These are phyloP conservation scores for Microdochium paspali DNA, from an alignment of 2,329 filamentous ascomycete species.

Conservation along the genomic window DNA sequence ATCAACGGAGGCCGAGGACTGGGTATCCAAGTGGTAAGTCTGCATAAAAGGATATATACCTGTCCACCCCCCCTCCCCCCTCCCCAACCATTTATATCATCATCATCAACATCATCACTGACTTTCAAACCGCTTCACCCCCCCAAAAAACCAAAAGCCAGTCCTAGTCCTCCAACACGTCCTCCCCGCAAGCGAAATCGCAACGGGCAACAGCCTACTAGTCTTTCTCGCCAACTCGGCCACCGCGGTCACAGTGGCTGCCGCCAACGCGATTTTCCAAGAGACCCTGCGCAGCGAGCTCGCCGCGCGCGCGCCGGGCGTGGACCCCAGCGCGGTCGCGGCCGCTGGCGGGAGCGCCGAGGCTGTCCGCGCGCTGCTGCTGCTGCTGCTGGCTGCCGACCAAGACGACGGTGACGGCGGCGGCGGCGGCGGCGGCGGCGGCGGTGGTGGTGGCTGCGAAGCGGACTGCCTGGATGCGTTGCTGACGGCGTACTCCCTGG, in stretches of 20 bases:
- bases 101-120: too few relatives aligned
- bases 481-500: constrained; percentile 11
- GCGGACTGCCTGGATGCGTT: constrained; percentile 15
- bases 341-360: constrained; percentile 16
- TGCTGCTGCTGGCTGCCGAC: too few relatives aligned
- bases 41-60: background rate
- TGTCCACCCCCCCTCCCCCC: background rate
- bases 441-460: too few relatives aligned
- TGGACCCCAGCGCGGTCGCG: constrained; percentile 12
- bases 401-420: too few relatives aligned
- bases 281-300: constrained; percentile 12
- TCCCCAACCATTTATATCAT: too few relatives aligned
- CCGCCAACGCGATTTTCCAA: constrained; percentile 18
- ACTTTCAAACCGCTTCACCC: too few relatives aligned
- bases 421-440: too few relatives aligned
- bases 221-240: constrained; percentile 18
- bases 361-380: constrained; percentile 17
- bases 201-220: constrained; percentile 15
- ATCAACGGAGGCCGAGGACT: constrained; percentile 14
- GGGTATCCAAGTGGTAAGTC: constrained; percentile 14
- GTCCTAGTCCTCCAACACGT: constrained; percentile 18
- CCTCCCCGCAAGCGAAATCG: constrained; percentile 13
- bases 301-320: constrained; percentile 11
- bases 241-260: constrained; percentile 15
- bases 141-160: constrained; percentile 6